A percentile compares a stretch with the other conserved stretches of the same genome.
phyloP scores from a whole-genome alignment of 202 grass and related monocot species.

The Dendrocalamus latiflorus region DNA sequence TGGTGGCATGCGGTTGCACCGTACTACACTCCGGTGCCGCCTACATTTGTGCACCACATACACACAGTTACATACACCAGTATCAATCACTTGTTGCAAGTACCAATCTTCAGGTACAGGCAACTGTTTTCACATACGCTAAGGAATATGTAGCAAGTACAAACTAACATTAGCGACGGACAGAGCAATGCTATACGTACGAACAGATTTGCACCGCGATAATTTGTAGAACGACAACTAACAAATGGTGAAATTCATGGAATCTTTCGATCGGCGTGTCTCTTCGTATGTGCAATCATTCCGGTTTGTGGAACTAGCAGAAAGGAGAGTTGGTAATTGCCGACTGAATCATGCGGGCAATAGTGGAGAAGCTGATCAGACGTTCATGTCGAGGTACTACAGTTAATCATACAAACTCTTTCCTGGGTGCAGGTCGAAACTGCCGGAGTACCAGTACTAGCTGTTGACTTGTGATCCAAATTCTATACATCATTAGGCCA shows the following conservation, averaged over 20 bases:
- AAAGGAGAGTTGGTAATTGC: neutral
- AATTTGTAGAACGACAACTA: neutral
- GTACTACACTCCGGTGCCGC: neutral
- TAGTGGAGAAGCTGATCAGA: constrained; percentile 21
- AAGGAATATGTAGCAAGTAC: neutral
- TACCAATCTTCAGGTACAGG: neutral
- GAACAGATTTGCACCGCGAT: neutral
- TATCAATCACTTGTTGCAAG: neutral
- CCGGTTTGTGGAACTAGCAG: neutral
- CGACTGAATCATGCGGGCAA: neutral
- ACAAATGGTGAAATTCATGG: neutral
- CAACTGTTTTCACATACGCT: neutral
- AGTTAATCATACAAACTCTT: constrained; percentile 3
- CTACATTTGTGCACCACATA: neutral
- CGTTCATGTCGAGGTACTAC: neutral
- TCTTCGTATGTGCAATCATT: neutral
- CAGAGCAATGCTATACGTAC: neutral
- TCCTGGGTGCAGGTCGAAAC: constrained; percentile 1
- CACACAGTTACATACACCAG: neutral
- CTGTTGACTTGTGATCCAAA: too few species aligned
- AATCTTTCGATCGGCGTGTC: neutral
- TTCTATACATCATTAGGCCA: too few species aligned
- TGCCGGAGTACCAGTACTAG: neutral
- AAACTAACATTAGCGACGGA: neutral
- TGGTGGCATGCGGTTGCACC: constrained; percentile 28